Percentiles rank a stretch among this genome's conserved stretches.
Evolutionary conservation across 768 basidiomycete species (phyloP).

Genomic region (Pisolithus microcarpus): DNA sequence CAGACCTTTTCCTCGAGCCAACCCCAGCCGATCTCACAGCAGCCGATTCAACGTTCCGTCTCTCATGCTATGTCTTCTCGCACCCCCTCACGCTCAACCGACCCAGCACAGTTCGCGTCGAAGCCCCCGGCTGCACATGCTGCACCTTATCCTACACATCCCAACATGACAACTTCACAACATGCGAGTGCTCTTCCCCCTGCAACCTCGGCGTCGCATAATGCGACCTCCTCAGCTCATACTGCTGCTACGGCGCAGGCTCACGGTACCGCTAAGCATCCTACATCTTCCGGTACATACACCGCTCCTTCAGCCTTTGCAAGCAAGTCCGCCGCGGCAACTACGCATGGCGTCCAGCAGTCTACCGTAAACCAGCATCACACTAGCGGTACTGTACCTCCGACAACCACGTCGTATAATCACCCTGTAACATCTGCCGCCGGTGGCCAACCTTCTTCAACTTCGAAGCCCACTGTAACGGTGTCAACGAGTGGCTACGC

Average conservation of each 20-base stretch:
- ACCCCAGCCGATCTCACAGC: background rate
- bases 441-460: conserved; percentile 3
- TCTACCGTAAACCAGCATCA: background rate
- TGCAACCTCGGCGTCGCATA: conserved; percentile 3
- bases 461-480: conserved; percentile 8
- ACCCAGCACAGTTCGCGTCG: conserved; percentile 13
- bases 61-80: conserved; percentile 17
- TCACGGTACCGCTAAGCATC: conserved; percentile 6
- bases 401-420: conserved; percentile 3
- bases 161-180: background rate
- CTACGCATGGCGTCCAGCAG: background rate
- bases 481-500: background rate
- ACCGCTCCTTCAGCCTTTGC: conserved; percentile 3
- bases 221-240: conserved; percentile 1
- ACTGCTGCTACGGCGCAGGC: conserved; percentile 6
- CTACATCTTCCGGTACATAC: conserved; percentile 1
- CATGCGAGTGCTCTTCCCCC: background rate
- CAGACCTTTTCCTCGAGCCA: conserved; percentile 6
- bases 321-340: conserved; percentile 5
- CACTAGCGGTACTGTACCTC: background rate
- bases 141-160: background rate
- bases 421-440: background rate
- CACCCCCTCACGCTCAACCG: conserved; percentile 17
- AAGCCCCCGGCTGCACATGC: conserved; percentile 8
- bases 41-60: conserved; percentile 14